Conservation (phyloP, 345 rosid species). For the Brassica cretica region DNA sequence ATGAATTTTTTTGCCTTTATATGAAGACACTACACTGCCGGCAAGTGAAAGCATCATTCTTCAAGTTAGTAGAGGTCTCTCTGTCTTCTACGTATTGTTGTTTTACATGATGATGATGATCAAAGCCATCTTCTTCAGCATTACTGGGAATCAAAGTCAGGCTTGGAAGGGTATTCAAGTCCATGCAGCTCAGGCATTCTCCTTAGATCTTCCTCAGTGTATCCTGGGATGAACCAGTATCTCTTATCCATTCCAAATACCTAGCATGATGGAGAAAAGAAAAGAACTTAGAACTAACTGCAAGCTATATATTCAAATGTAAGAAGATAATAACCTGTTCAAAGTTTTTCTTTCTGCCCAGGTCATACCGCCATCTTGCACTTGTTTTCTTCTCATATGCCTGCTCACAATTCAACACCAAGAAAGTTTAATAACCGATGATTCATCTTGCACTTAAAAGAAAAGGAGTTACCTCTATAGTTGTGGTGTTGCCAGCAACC, state of each 20-base stretch:
- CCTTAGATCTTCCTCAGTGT: conserved; percentile 82
- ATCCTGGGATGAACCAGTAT: conserved; percentile 81
- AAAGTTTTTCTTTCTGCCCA: conserved; percentile 85
- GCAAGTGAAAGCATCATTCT: conserved; percentile 18
- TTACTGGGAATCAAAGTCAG: conserved; percentile 52
- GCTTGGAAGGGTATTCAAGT: conserved; percentile 90
- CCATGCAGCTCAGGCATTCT: conserved; percentile 91
- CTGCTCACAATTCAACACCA: conserved; percentile 44
- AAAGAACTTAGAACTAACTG: background rate
- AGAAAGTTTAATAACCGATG: conserved; percentile 7
- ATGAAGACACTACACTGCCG: conserved; percentile 14
- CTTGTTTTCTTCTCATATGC: conserved; percentile 96
- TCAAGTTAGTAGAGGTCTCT: conserved; percentile 28
- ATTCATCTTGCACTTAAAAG: background rate
- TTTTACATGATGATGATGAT: conserved; percentile 15
- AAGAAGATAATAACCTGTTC: conserved; percentile 63
- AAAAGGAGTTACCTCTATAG: background rate
- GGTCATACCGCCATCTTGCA: conserved; percentile 92
- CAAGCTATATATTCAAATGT: background rate
- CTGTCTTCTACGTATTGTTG: conserved; percentile 24
- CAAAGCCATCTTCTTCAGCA: background rate
- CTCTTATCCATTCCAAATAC: conserved; percentile 86
- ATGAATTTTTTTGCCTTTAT: background rate
- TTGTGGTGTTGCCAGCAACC: conserved; percentile 1
- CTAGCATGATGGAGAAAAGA: conserved; percentile 37